phyloP scores from a whole-genome alignment of 2,329 filamentous ascomycete species.

The Colletotrichum musae region DNA sequence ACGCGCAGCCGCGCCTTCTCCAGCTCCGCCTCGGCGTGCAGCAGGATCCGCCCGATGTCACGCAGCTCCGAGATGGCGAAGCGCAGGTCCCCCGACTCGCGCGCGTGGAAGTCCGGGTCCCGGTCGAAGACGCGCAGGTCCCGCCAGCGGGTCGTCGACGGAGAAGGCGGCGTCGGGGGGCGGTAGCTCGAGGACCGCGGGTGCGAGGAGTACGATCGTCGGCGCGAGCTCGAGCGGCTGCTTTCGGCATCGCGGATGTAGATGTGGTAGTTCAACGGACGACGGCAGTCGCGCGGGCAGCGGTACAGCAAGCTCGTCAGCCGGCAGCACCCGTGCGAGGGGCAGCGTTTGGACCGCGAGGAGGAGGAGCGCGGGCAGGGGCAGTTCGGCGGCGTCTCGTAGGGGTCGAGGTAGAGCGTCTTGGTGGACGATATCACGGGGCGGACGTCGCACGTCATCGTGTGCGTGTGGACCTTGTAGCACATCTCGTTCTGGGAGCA shows the following conservation, averaged over 20 bases:
- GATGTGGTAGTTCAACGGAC: conserved; percentile 23
- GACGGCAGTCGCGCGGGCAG: conserved; percentile 39
- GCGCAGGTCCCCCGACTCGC: conserved; percentile 20
- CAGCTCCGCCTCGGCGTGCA: conserved; percentile 18
- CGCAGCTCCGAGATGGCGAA: conserved; percentile 26
- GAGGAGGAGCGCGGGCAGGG: conserved; percentile 35
- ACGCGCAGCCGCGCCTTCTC: conserved; percentile 19
- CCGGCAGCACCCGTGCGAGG: conserved; percentile 48
- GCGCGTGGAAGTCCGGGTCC: conserved; percentile 15
- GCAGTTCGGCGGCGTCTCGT: conserved; percentile 44
- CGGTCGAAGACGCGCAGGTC: conserved; percentile 33
- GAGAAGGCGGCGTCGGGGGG: background rate
- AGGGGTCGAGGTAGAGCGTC: conserved; percentile 44
- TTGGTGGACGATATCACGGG: conserved; percentile 46
- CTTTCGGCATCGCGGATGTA: conserved; percentile 9
- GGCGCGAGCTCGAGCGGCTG: conserved; percentile 43
- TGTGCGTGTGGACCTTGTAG: conserved; percentile 46
- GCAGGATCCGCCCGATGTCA: conserved; percentile 31
- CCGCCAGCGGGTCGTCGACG: background rate
- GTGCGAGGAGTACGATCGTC: conserved; percentile 38
- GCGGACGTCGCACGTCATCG: conserved; percentile 48
- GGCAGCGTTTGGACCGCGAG: conserved; percentile 41
- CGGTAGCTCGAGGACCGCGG: background rate
- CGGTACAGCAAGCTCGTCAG: conserved; percentile 33
- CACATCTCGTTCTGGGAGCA: conserved; percentile 29